Evolutionary conservation across 2,329 filamentous ascomycete genomes (phyloP).

Genomic region (Chrysosphaeria jannelii): DNA sequence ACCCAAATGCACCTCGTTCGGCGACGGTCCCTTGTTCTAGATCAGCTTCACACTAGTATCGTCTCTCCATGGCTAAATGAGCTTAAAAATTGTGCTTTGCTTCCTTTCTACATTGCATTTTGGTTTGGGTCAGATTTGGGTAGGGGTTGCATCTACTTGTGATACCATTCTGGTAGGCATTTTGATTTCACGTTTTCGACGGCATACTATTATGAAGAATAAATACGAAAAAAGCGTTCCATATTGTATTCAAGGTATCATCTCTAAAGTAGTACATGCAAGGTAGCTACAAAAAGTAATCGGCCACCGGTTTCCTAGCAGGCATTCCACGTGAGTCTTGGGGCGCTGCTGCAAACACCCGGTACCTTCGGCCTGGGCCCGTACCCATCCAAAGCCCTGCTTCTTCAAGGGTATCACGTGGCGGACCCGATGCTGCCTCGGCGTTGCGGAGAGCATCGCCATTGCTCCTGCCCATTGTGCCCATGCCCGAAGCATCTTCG

Average conservation of each 20-base stretch:
- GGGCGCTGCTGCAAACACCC: slow-evolving; percentile 87
- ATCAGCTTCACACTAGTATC: too few relatives aligned
- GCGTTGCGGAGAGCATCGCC: slow-evolving; percentile 27
- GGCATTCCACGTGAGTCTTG: slow-evolving; percentile 95
- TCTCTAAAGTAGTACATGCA: neutral
- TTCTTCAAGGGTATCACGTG: slow-evolving; percentile 17
- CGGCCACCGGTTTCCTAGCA: slow-evolving; percentile 89
- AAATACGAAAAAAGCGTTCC: neutral
- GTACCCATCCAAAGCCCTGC: slow-evolving; percentile 14
- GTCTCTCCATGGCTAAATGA: too few relatives aligned
- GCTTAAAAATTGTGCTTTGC: too few relatives aligned
- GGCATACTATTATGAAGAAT: neutral
- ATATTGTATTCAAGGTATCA: too few relatives aligned
- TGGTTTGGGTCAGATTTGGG: too few relatives aligned
- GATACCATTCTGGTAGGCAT: too few relatives aligned
- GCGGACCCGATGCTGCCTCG: slow-evolving; percentile 5
- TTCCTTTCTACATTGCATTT: neutral
- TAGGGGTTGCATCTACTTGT: too few relatives aligned
- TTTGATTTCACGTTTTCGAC: neutral
- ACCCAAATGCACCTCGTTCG: too few relatives aligned
- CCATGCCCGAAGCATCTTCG: slow-evolving; percentile 53
- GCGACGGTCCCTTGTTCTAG: too few relatives aligned
- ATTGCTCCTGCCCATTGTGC: slow-evolving; percentile 37
- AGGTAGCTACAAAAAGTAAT: slow-evolving; percentile 56
- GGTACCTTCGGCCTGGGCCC: slow-evolving; percentile 67